Base-by-base conservation (phyloP, 2,329 filamentous ascomycete genomes). In the Escovopsis weberi region DNA sequence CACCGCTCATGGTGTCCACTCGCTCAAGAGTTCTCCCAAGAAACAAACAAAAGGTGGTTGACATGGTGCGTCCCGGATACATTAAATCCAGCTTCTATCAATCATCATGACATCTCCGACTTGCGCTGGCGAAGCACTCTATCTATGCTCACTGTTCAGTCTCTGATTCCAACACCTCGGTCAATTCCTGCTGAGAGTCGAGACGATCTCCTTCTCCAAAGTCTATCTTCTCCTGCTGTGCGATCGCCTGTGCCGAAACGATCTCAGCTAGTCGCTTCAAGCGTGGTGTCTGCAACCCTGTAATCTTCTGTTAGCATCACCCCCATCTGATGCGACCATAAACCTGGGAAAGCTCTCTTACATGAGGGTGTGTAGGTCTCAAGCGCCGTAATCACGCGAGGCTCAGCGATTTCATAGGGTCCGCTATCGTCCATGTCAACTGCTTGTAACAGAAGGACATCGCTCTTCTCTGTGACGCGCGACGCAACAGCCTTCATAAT, bases 401-500 rank as follows among this genome's bases (percentile, higher is more conserved):
- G 91, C 63, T 98, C 91, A 12, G 91, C 91, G 61, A 98, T 98
- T 64, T 96, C 91, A 58, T 98, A 98, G 26, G 89, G 91, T 23
- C 91, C 91, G 54, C 86, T 94, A 65, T 98, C 91, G 57, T 98
- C 91, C 88, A 98, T 95, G 61, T 98, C 91, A 45, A 98, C 88
- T 39, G 91, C 87, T 45, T 89, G 83, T 38, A 98, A 72, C 44
- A 98, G 77, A 41, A 98, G 73, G 3, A 96, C 88, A 54, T 96
- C 91, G 55, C 87, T 93, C 79, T 98, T 98, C 68, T 98, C 91
- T 2, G 89, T 96, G 38, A 98, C 91, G 42, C 88, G 77, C 34
- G 87, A 94, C 7, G 93, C 91, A 42, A 98, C 93, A 7, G 91
- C 91, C 69, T 98, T 98, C 91, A 98, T 98, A 59, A 98, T 98